These are phyloP conservation scores for Huntiella moniliformis DNA, from an alignment of 2,329 filamentous ascomycete species.

Conservation along the genomic window DNA sequence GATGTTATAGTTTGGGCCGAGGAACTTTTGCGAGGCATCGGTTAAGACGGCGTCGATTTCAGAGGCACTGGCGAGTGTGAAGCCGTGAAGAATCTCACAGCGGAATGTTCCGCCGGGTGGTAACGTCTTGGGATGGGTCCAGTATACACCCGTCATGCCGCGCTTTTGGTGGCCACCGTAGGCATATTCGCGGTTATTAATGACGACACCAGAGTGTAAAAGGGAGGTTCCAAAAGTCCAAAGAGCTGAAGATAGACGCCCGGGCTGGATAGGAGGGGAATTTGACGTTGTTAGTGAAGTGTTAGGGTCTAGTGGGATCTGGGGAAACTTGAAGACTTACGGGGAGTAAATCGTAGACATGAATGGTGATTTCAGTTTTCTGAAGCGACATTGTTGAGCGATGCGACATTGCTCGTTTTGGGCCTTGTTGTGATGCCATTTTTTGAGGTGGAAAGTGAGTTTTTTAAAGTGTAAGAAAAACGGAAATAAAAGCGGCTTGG, in stretches of 20 bases:
- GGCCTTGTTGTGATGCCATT: conserved; percentile 26
- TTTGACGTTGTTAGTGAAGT: background rate
- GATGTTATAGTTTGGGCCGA: conserved; percentile 61
- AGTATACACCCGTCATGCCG: conserved; percentile 62
- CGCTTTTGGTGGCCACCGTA: conserved; percentile 63
- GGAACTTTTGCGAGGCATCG: conserved; percentile 50
- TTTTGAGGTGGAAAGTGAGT: conserved; percentile 1
- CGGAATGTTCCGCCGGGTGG: conserved; percentile 64
- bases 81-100: conserved; percentile 58
- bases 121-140: conserved; percentile 51
- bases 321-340: conserved; percentile 23
- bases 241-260: conserved; percentile 53
- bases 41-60: conserved; percentile 57
- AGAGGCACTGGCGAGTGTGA: conserved; percentile 47
- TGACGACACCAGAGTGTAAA: conserved; percentile 67
- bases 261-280: conserved; percentile 31
- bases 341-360: conserved; percentile 61
- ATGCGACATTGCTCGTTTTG: conserved; percentile 28
- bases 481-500: background rate
- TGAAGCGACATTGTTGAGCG: conserved; percentile 49
- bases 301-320: background rate
- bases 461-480: background rate
- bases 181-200: conserved; percentile 64
- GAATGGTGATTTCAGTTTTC: conserved; percentile 56
- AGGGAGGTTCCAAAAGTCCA: conserved; percentile 64